Base-by-base conservation (phyloP, 148 eudicot genomes). In the Simmondsia chinensis region DNA sequence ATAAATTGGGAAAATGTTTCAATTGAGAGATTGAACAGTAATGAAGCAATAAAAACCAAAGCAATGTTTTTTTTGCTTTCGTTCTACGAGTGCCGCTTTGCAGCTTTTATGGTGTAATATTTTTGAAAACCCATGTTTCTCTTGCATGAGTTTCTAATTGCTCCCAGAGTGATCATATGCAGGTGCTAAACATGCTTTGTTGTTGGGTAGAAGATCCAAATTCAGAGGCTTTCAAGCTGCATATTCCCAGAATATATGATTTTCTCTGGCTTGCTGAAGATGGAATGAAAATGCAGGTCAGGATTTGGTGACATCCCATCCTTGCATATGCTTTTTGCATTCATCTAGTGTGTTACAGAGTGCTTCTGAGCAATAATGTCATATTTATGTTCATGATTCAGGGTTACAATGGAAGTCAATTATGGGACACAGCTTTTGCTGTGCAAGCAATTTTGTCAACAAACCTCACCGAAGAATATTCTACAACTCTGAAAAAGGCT, bases 271-370 rank as follows among this genome's bases (percentile, higher is more conserved):
- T 93, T 68, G 99, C 99, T 51, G 99, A 93, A 69, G 99, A 93
- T 51, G 99, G 99, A 63, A 86, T 93, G 96, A 93, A 93, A 64
- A 93, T 93, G 96, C 99, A 93, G 99, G 99, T 77, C 38, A 34
- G 27, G 18, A 52, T 20, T 43, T 52, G 45, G 31, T 7, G 8
- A 6, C n/a, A 16, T 21, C 28, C 46, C 10, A 10, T 59, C 19
- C 44, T 52, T 27, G 20, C 14, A 9, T 34, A 34, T 29, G 28
- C 13, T 22, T 40, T 50, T 8, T 12, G 3, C 14, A 16, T 24
- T 11, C 25, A 21, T 24, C 43, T 14, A 9, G 12, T 15, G 11
- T 32, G 31, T 5, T 12, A 14, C 31, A 29, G 17, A 31, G 4
- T 30, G 14, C 13, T 20, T 12, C 9, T 32, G 9, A n/a, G 20